Base-by-base conservation (phyloP, 139 green algal species). In the Pleodorina starrii region DNA sequence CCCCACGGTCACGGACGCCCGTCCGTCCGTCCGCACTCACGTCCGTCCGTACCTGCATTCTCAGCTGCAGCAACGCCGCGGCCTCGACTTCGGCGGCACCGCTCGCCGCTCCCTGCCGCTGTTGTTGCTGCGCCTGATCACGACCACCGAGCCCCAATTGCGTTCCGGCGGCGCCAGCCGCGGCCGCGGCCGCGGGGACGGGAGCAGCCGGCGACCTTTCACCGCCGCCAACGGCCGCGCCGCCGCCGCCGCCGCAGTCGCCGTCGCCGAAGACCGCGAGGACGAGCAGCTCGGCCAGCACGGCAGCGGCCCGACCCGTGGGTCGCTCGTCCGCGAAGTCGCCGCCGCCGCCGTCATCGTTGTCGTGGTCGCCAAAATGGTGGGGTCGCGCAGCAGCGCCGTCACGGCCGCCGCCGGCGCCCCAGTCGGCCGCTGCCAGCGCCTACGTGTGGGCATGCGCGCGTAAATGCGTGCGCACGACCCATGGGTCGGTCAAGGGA, bases 1-100 rank as follows among this genome's bases (percentile, higher is more conserved):
- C 54, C 29, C 54, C 54, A 5, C 3, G 17, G 14, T 25, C 50
- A 60, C 50, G 17, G 50, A 25, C 29, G 54, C 25, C 7, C 21
- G 21, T 66, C 2, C 2, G 25, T 5, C 54, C 7, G 54, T 66
- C 54, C 7, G 5, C 54, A 66, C 25, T 66, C 54, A 66, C 7
- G 21, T 21, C 54, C 54, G 6, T n/a, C 5, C 77, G 5, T 51
- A 85, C 77, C 77, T 85, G 77, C 77, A 85, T 85, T 5, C 77
- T 50, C 32, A 85, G 38, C 50, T 85, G 77, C 19, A 73, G 51
- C 35, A 85, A n/a, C 23, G 77, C 77, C 17, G 51, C 77, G 35
- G 68, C 68, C 6, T 76, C 32, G 17, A 32, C 68, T 16, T 73
- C 63, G 32, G 68, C 38, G 35, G n/a, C n/a, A n/a, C n/a, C n/a